A percentile compares a stretch with the other conserved stretches of the same genome.
Conservation (phyloP, 768 basidiomycete genomes). For the Boletus tylopilopsis region DNA sequence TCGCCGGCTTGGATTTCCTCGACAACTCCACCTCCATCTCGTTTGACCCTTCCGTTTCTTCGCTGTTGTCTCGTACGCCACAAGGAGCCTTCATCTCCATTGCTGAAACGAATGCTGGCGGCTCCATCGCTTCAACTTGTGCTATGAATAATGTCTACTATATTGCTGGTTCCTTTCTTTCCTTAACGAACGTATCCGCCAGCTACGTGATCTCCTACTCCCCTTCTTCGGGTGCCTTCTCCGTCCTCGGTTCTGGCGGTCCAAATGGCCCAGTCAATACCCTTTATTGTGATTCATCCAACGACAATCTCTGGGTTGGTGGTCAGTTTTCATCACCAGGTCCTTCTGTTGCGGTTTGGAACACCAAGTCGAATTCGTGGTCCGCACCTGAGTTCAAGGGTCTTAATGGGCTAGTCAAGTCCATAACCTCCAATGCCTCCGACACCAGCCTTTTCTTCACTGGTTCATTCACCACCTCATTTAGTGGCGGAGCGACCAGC, state of each 20-base stretch:
- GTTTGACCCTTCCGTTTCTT: conserved; percentile 69
- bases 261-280: conserved; percentile 73
- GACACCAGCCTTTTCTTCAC: conserved; percentile 77
- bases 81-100: conserved; percentile 67
- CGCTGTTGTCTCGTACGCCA: conserved; percentile 60
- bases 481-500: conserved; percentile 46
- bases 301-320: conserved; percentile 71
- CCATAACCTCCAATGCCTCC: conserved; percentile 73
- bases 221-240: conserved; percentile 51
- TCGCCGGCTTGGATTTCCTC: conserved; percentile 82
- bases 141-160: conserved; percentile 65
- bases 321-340: conserved; percentile 71
- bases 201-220: conserved; percentile 78
- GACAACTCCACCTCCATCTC: conserved; percentile 49
- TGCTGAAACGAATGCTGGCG: conserved; percentile 78
- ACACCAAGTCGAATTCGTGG: conserved; percentile 64
- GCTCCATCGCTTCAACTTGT: conserved; percentile 73
- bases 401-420: conserved; percentile 63
- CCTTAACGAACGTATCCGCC: conserved; percentile 55
- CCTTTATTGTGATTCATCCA: conserved; percentile 70
- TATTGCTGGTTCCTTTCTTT: conserved; percentile 80
- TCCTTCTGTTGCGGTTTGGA: conserved; percentile 69
- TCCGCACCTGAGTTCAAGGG: conserved; percentile 77
- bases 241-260: conserved; percentile 61
- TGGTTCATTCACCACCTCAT: conserved; percentile 81